Conservation (phyloP, 2,329 filamentous ascomycete species). For the Pestalotiopsis sp. region DNA sequence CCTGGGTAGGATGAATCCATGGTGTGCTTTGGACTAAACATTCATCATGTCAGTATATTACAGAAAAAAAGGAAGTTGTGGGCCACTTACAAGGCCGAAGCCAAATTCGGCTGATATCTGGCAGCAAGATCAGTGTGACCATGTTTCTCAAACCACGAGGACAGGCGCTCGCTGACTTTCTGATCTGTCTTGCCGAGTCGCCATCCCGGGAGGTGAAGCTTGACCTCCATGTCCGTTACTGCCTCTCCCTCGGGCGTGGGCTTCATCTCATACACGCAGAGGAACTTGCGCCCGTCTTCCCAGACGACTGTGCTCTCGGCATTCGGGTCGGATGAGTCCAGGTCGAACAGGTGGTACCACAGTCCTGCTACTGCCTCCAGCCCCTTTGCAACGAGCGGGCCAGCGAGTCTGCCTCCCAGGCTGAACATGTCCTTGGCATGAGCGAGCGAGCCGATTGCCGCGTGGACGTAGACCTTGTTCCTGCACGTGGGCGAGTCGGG, state of each 20-base stretch:
- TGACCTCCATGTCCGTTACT: conserved; percentile 15
- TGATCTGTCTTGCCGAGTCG: conserved; percentile 13
- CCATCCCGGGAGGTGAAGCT: conserved; percentile 12
- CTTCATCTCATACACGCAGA: neutral
- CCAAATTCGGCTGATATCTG: conserved; percentile 13
- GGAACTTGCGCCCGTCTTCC: neutral
- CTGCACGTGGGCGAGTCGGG: conserved; percentile 5
- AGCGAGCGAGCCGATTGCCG: conserved; percentile 5
- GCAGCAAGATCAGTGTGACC: conserved; percentile 12
- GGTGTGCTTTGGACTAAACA: neutral
- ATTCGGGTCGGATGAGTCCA: neutral
- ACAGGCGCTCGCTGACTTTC: conserved; percentile 4
- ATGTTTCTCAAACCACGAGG: conserved; percentile 14
- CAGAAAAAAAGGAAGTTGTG: neutral
- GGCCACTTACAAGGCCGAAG: conserved; percentile 10
- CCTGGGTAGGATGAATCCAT: neutral
- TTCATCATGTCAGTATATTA: neutral
- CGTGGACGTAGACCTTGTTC: conserved; percentile 13
- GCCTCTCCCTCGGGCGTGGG: neutral
- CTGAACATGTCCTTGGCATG: conserved; percentile 9
- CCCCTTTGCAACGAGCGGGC: neutral
- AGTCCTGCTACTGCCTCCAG: neutral
- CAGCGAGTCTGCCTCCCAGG: conserved; percentile 9
- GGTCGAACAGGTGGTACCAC: neutral
- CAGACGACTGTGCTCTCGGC: neutral